Conservation (phyloP, 1,284 basidiomycete genomes). For the Clitocybe nebularis region DNA sequence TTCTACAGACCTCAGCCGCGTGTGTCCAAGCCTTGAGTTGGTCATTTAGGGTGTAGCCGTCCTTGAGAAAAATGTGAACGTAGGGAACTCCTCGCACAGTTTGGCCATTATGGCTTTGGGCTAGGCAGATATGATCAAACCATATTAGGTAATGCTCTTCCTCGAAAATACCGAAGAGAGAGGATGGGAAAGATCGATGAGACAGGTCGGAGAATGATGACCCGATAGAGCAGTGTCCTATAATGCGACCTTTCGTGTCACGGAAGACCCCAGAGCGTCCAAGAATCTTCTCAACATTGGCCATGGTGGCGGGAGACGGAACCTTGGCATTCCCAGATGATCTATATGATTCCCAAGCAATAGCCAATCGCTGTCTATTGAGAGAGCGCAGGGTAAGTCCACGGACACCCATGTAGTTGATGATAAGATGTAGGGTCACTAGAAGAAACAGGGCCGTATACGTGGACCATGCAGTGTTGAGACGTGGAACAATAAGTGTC, state of each 20-base stretch:
- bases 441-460: slow-evolving; percentile 49
- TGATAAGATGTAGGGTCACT: slow-evolving; percentile 48
- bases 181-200: slow-evolving; percentile 20
- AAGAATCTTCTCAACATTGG: slow-evolving; percentile 35
- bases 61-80: slow-evolving; percentile 45
- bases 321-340: slow-evolving; percentile 14
- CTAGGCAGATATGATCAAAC: slow-evolving; percentile 29
- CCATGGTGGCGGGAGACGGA: slow-evolving; percentile 29
- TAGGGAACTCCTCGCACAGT: slow-evolving; percentile 16
- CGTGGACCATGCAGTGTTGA: slow-evolving; percentile 45
- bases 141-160: slow-evolving; percentile 49
- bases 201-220: slow-evolving; percentile 32
- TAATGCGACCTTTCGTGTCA: slow-evolving; percentile 25
- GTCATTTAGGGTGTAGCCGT: slow-evolving; percentile 41
- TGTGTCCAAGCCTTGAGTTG: slow-evolving; percentile 57
- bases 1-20: slow-evolving; percentile 32
- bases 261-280: slow-evolving; percentile 30
- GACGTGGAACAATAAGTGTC: slow-evolving; percentile 50
- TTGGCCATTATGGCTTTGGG: slow-evolving; percentile 7
- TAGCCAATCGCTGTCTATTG: slow-evolving; percentile 53
- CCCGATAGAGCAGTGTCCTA: slow-evolving; percentile 44
- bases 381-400: slow-evolving; percentile 52
- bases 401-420: slow-evolving; percentile 59
- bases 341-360: slow-evolving; percentile 47
- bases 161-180: slow-evolving; percentile 31